Evolutionary conservation across 208 protist genomes (phyloP), one percentile per base, ranked within the genome.

Genomic region (Acanthamoeba lenticulata): DNA sequence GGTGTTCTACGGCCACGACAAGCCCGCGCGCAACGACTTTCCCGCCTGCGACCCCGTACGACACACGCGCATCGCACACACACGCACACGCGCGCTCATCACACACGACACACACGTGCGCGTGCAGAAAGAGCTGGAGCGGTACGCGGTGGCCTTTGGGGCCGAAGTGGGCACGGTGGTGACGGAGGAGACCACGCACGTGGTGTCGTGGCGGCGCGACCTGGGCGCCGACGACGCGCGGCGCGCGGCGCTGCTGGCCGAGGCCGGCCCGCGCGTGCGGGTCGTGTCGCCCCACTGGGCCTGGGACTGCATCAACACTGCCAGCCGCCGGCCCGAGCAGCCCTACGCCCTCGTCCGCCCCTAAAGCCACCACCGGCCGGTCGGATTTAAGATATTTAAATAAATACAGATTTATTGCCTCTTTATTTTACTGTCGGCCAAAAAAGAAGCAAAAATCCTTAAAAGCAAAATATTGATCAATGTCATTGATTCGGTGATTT

Each of bases 141-240:
- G 72, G 11, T 83, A 83, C 42, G 36, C 72, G 36, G 72, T 83
- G 72, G 72, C 72, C 36, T 52, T 36, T 83, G 72, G 72, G 9
- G 72, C 72, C 15, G 72, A 83, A 13, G 72, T 83, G 72, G n/a
- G 40, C 72, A 40, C 6, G 40, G 24, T 83, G 42, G 72, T 52
- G 19, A 83, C 72, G 40, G 72, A 83, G 72, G 72, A 83, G 72
- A 83, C 72, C 40, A 83, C 72, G 21, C 72, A 83, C 29, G 42
- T 83, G 21, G 72, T 83, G 72, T 83, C 72, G 72, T 83, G 72
- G 72, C 55, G 55, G 55, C 55, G 55, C 55, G 55, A n/a, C n/a
- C n/a, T 52, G 45, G 45, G 45, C 45, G 45, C 24, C 55, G 55
- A 29, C 1, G 55, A 62, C 1, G 24, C n/a, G n/a, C n/a, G n/a